Conservation (phyloP, 306 rosid genomes). For the Vachellia collinsii region DNA sequence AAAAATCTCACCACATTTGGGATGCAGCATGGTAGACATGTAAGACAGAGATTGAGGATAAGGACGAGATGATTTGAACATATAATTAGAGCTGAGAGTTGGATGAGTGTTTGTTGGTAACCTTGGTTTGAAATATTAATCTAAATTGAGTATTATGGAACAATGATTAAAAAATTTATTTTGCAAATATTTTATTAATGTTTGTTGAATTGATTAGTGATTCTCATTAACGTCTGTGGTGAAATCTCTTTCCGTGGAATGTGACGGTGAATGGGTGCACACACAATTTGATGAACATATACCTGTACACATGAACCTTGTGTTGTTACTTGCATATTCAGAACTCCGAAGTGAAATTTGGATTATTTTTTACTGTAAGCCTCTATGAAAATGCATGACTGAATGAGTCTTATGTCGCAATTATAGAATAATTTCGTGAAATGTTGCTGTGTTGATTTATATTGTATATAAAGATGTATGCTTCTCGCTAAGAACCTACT, state of each 20-base stretch:
- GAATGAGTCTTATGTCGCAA: not conserved
- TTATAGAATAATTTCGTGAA: not conserved
- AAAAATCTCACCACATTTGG: not conserved
- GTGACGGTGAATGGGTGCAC: not conserved
- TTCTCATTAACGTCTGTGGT: not conserved
- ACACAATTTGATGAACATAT: not conserved
- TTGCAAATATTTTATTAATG: not conserved
- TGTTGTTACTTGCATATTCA: slow-evolving; percentile 2
- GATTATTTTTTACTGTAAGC: not conserved
- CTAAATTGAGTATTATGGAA: not conserved
- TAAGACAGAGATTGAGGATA: not conserved
- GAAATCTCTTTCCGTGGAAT: not conserved
- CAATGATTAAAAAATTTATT: not conserved
- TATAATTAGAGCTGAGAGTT: slow-evolving; percentile 2
- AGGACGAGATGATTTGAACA: not conserved
- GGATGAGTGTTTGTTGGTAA: slow-evolving; percentile 12
- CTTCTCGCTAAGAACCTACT: slow-evolving; percentile 24
- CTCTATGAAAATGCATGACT: not conserved
- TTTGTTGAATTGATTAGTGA: not conserved
- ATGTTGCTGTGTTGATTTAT: not conserved
- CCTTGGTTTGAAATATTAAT: slow-evolving; percentile 11
- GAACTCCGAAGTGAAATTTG: not conserved
- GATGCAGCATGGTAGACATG: not conserved
- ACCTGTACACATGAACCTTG: not conserved
- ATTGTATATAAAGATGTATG: not conserved